Evolutionary conservation across 176 grass and related monocot genomes (phyloP).

Genomic region (Paspalum vaginatum): DNA sequence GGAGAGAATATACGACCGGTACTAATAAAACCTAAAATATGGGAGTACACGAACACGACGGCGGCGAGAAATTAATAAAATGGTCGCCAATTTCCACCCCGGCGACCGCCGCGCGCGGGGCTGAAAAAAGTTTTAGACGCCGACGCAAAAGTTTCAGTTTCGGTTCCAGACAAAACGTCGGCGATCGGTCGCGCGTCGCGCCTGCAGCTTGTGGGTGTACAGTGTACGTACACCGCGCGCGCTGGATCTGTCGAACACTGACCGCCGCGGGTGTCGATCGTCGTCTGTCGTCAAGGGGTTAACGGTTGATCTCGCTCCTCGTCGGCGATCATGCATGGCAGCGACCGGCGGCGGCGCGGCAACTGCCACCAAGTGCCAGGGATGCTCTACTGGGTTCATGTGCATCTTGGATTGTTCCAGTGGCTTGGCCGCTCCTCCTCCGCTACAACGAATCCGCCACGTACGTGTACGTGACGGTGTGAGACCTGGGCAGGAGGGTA

Average conservation of each 20-base stretch:
- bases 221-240: too few relatives aligned
- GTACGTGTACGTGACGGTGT: neutral
- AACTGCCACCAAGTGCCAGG: neutral
- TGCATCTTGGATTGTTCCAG: neutral
- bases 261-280: too few relatives aligned
- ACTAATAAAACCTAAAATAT: too few relatives aligned
- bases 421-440: neutral
- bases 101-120: neutral
- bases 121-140: neutral
- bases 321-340: neutral
- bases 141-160: neutral
- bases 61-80: neutral
- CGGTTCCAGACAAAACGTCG: neutral
- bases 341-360: neutral
- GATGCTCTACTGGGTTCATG: neutral
- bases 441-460: constrained; percentile 5
- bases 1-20: constrained; percentile 30
- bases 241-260: neutral
- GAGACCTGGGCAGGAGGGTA: neutral
- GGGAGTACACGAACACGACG: too few relatives aligned
- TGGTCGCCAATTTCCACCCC: neutral
- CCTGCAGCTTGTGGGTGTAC: neutral
- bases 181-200: neutral
- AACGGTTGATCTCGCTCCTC: neutral
- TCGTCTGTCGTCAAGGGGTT: neutral